Evolutionary conservation across 257 asterid species (phyloP).

Genomic region (Nicotiana noctiflora): DNA sequence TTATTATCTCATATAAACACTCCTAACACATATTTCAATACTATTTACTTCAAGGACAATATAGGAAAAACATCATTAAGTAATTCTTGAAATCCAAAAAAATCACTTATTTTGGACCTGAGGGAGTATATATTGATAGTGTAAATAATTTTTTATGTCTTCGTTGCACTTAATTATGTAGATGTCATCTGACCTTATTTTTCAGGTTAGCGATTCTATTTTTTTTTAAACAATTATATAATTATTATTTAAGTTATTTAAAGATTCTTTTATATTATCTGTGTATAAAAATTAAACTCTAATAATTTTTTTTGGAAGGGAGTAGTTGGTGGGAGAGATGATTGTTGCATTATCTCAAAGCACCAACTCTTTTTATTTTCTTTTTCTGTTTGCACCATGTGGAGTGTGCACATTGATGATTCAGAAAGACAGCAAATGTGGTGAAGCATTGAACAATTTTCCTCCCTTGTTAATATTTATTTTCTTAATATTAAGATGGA

Average conservation of each 20-base stretch:
- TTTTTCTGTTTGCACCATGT: neutral
- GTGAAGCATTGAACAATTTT: neutral
- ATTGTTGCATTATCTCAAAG: conserved; percentile 3
- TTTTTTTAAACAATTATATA: neutral
- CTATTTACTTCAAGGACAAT: too few relatives aligned
- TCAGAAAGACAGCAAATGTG: neutral
- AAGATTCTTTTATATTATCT: neutral
- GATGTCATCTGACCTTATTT: too few relatives aligned
- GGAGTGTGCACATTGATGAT: neutral
- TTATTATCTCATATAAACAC: too few relatives aligned
- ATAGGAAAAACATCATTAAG: too few relatives aligned
- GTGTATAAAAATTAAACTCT: neutral
- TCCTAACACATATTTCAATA: too few relatives aligned
- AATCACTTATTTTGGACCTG: too few relatives aligned
- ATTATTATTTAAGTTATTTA: neutral
- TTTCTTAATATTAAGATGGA: neutral
- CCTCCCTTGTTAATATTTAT: neutral
- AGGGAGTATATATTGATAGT: neutral
- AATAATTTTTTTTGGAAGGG: neutral
- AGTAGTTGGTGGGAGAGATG: neutral
- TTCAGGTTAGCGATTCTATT: too few relatives aligned
- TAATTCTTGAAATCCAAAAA: too few relatives aligned
- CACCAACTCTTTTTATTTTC: neutral
- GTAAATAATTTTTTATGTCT: neutral
- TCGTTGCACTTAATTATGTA: too few relatives aligned